Conservation (phyloP, 805 yeast species). For the Sugiyamaella qingdaonensis region DNA sequence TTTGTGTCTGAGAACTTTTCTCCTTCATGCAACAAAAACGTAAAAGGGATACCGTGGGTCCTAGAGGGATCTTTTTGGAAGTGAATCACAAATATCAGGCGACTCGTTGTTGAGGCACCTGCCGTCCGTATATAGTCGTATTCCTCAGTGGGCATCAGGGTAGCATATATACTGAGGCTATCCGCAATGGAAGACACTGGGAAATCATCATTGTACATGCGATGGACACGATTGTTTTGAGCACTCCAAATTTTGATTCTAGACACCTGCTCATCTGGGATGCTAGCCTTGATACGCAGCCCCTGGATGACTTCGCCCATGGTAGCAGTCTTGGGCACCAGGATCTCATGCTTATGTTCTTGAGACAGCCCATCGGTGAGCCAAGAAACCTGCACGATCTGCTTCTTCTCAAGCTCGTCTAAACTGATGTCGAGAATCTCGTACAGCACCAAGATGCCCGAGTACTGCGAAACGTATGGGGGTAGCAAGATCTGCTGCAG, state of each 20-base stretch:
- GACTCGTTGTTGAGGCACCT: slow-evolving; percentile 28
- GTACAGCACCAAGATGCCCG: slow-evolving; percentile 49
- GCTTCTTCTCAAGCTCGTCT: slow-evolving; percentile 72
- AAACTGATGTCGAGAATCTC: slow-evolving; percentile 74
- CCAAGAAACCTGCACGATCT: slow-evolving; percentile 64
- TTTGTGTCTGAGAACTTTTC: slow-evolving; percentile 64
- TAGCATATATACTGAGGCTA: slow-evolving; percentile 41
- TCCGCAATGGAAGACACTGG: slow-evolving; percentile 40
- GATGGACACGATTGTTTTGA: slow-evolving; percentile 27
- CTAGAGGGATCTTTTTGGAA: slow-evolving; percentile 63
- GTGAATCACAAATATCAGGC: slow-evolving; percentile 65
- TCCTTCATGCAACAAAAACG: slow-evolving; percentile 63
- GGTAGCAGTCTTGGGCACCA: slow-evolving; percentile 60
- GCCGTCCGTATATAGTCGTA: slow-evolving; percentile 25
- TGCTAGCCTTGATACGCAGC: slow-evolving; percentile 50
- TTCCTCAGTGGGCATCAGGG: slow-evolving; percentile 43
- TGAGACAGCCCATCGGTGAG: slow-evolving; percentile 66
- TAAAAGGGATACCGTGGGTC: slow-evolving; percentile 81
- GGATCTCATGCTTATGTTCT: slow-evolving; percentile 62
- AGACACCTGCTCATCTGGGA: slow-evolving; percentile 41
- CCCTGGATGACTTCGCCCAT: slow-evolving; percentile 52
- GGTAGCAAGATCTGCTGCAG: slow-evolving; percentile 33
- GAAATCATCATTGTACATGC: slow-evolving; percentile 34
- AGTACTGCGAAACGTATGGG: slow-evolving; percentile 16
- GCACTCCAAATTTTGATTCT: slow-evolving; percentile 34